These are phyloP conservation scores for Infundibulicybe gibba DNA, from an alignment of 768 basidiomycete species.

Conservation along the genomic window DNA sequence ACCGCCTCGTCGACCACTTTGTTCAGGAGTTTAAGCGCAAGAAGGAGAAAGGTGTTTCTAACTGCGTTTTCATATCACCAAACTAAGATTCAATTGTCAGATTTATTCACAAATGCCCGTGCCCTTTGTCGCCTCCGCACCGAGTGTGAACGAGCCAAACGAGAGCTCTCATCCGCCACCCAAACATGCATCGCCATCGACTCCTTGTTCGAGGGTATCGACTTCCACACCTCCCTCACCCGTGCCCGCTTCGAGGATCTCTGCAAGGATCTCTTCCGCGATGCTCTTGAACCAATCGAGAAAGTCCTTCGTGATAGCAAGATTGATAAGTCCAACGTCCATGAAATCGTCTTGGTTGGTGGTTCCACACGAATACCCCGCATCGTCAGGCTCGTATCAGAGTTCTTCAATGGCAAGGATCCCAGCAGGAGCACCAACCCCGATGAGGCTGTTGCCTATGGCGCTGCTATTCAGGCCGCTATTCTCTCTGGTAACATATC, in stretches of 20 bases:
- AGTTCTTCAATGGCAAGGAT: too few relatives aligned
- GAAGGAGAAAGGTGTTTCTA: conserved; percentile 83
- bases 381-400: too few relatives aligned
- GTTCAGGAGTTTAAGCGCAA: conserved; percentile 97
- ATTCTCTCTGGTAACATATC: conserved; percentile 97
- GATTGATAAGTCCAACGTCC: too few relatives aligned
- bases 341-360: too few relatives aligned
- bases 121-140: conserved; percentile 95
- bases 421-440: too few relatives aligned
- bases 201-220: too few relatives aligned
- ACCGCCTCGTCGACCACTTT: too few relatives aligned
- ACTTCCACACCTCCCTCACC: conserved; percentile 96
- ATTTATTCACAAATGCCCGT: conserved; percentile 88
- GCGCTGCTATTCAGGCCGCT: too few relatives aligned
- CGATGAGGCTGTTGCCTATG: conserved; percentile 97
- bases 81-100: conserved; percentile 28
- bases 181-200: conserved; percentile 98
- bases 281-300: too few relatives aligned
- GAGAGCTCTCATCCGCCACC: conserved; percentile 93
- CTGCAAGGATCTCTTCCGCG: too few relatives aligned
- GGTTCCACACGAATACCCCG: too few relatives aligned
- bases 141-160: conserved; percentile 98
- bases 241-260: conserved; percentile 99
- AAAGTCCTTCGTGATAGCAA: too few relatives aligned
- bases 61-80: conserved; percentile 1